Conservation (phyloP, 2,329 filamentous ascomycete species). For the Chrysosporium keratinophilum region DNA sequence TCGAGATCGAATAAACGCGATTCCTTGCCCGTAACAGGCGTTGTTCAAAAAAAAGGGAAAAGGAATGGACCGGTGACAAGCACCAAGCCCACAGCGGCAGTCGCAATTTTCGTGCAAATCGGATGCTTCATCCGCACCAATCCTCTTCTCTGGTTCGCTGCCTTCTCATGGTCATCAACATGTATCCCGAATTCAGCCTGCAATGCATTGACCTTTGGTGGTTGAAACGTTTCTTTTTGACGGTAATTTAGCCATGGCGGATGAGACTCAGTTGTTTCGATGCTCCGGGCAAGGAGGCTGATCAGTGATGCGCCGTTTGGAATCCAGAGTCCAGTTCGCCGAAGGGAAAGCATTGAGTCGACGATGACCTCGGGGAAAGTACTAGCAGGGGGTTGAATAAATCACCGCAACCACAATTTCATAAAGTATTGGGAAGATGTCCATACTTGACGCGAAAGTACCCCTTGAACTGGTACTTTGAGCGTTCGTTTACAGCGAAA, state of each 20-base stretch:
- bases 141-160: constrained; percentile 5
- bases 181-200: constrained; percentile 8
- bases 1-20: constrained; percentile 1
- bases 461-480: neutral
- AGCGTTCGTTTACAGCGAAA: neutral
- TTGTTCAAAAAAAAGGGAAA: constrained; percentile 3
- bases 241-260: neutral
- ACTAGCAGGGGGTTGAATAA: constrained; percentile 4
- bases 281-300: neutral
- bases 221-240: constrained; percentile 8
- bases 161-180: constrained; percentile 5
- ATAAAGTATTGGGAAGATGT: neutral
- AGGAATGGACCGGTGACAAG: constrained; percentile 4
- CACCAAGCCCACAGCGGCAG: constrained; percentile 4
- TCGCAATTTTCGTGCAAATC: constrained; percentile 9
- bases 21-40: constrained; percentile 8
- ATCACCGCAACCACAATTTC: neutral
- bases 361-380: neutral
- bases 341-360: neutral
- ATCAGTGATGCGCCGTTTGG: constrained; percentile 2
- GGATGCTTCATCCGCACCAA: constrained; percentile 12
- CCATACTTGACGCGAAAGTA: neutral
- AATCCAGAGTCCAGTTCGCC: neutral
- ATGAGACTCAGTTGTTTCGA: neutral
- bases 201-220: neutral